Evolutionary conservation across 495 filamentous ascomycete genomes (phyloP), one percentile per base, ranked within the genome.

Genomic region (Beverwykella pulmonaria): DNA sequence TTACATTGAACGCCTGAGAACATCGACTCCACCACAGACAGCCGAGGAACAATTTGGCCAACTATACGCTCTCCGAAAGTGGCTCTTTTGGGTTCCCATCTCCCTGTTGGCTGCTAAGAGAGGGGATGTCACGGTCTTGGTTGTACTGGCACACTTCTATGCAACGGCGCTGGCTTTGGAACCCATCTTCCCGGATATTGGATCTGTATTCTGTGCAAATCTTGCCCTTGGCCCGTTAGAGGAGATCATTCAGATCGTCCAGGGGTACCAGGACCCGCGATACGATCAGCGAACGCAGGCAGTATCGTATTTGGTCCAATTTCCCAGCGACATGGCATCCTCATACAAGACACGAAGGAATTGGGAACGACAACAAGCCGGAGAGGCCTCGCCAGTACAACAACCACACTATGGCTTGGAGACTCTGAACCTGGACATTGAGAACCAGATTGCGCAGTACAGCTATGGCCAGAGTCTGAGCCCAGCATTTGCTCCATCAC

Each of bases 31-130:
- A 0, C 87, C 85, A 1, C 86, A 89, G 65, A 86, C 88, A 8
- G 81, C 91, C 19, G 86, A 90, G 71, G 86, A 94, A 61, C 88
- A 93, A 69, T 98, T 98, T 75, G 87, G 92, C 73, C 87, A 92
- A 66, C 84, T 98, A 26, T 90, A 93, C 64, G 84, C 89, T 7
- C 83, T 98, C 19, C 88, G 93, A 47, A 86, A 88, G 61, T 97
- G 95, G 93, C 84, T 98, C 22, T 96, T 97, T 79, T 98, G 92
- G 91, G 83, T 97, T 49, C 95, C 95, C 2, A 86, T 91, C 57
- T 80, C 81, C 67, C 84, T 84, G 64, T 79, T 90, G 36, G 82
- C 87, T 69, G 80, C 82, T 54, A 84, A 83, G 23, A 76, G 82
- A 23, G 79, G 78, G 26, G 86, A 87, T 63, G 80, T 85, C 3